Conservation (phyloP, 352 stramenopile genomes). For the Pythium aristosporum region DNA sequence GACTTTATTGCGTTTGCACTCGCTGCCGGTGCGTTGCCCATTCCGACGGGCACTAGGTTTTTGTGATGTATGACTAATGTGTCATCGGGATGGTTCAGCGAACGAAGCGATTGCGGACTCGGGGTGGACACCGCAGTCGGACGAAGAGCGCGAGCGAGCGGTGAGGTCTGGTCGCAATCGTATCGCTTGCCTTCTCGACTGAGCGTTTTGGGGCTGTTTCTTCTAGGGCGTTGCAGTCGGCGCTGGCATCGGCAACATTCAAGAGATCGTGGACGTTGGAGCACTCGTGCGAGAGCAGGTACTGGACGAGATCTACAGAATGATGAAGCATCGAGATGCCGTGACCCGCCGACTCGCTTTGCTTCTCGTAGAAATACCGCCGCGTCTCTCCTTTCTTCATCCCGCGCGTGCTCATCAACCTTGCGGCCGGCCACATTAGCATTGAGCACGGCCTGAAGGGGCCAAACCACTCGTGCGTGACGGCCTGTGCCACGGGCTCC, state of each 20-base stretch:
- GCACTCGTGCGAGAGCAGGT: conserved; percentile 68
- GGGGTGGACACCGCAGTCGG: conserved; percentile 55
- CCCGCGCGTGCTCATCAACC: conserved; percentile 91
- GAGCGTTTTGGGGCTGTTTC: background rate
- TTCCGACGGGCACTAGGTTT: no score
- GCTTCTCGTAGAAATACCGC: conserved; percentile 65
- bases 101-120: conserved; percentile 81
- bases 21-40: conserved; percentile 54
- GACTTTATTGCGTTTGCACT: conserved; percentile 87
- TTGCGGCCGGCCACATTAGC: conserved; percentile 90
- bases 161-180: conserved; percentile 24
- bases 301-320: background rate
- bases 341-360: background rate
- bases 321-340: background rate
- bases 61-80: background rate
- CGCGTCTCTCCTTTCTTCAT: conserved; percentile 94
- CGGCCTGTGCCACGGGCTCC: conserved; percentile 95
- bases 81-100: conserved; percentile 31
- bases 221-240: conserved; percentile 79
- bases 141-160: conserved; percentile 66
- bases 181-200: background rate
- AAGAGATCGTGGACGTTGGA: conserved; percentile 81
- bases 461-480: conserved; percentile 96
- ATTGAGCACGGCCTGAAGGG: conserved; percentile 91
- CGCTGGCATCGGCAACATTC: conserved; percentile 84